Base-by-base conservation (phyloP, 1,284 basidiomycete species). In the Abortiporus biennis region DNA sequence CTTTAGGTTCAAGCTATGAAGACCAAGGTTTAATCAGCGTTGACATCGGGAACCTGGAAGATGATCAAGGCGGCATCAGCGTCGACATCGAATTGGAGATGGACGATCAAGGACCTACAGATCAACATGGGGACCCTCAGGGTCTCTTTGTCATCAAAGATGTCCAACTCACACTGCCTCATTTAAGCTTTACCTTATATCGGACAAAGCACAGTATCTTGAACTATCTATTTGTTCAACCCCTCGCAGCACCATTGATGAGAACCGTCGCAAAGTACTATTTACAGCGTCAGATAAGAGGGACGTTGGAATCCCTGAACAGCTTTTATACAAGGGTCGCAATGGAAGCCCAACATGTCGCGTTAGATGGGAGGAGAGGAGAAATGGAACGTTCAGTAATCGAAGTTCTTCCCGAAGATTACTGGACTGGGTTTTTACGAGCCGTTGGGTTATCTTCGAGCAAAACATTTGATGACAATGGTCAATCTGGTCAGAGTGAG, bases 11-110 rank as follows among this genome's bases (percentile, higher is more conserved):
- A 11, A 57, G 61, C 4, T 75, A 74, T 50, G 56, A 68, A 32
- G 74, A 77, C 46, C 65, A 72, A 47, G 73, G 74, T 2, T 47
- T 74, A 5, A 47, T 74, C 13, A 69, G 63, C 43, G 55, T 71
- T 19, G 63, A 68, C 39, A 52, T 70, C 1, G 64, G 64, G 6
- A 43, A 42, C 4, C 16, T 35, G 5, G 48, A 45, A 11, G 46
- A 24, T 4, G 35, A 42, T 6, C 60, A 57, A 6, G 46, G 64
- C 44, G 65, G 62, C 11, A 53, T 61, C 44, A 55, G 57, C 11
- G 40, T 71, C 3, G 67, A 68, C 35, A 32, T 74, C 17, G 69
- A 73, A 33, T 51, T 74, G 38, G 68, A 69, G 15, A 16, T 53
- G 15, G 56, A 52, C n/a, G 38, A 47, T 40, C 49, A 49, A 29